A percentile compares a stretch with the other conserved stretches of the same genome.
These are phyloP conservation scores for Beauveria rudraprayagi DNA, from an alignment of 2,329 filamentous ascomycete genomes.

Conservation along the genomic window DNA sequence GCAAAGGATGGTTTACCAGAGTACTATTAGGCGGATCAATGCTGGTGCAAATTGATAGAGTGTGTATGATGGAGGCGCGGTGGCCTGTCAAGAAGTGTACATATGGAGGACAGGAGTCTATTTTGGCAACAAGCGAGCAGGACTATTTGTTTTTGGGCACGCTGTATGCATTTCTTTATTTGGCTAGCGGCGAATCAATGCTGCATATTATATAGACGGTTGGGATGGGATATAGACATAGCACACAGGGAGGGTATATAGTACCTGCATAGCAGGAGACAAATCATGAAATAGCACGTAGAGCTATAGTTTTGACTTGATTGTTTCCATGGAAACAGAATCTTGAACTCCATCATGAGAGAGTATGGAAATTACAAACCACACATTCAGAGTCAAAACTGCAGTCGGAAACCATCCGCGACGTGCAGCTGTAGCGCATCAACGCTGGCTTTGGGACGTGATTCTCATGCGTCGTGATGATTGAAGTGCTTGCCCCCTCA, in stretches of 20 bases:
- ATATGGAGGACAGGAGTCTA: neutral
- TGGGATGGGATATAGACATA: neutral
- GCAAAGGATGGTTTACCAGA: slow-evolving; percentile 37
- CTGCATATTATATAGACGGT: slow-evolving; percentile 3
- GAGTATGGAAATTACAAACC: neutral
- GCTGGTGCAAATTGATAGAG: neutral
- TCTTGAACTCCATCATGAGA: neutral
- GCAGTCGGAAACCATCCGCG: no score
- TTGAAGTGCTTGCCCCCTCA: no score
- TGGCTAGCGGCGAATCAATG: neutral
- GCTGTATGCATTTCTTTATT: neutral
- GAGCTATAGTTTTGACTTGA: neutral
- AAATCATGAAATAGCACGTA: neutral
- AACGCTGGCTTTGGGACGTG: no score
- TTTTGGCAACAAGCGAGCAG: neutral
- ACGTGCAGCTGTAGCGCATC: no score
- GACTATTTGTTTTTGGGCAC: neutral
- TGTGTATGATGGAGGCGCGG: neutral
- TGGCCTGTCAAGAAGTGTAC: neutral
- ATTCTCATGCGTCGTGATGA: no score
- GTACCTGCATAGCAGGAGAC: neutral
- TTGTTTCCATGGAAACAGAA: neutral
- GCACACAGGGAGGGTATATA: neutral
- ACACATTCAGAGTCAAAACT: neutral
- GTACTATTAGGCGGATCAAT: slow-evolving; percentile 29